Percentiles rank a stretch among this genome's conserved stretches.
These are phyloP conservation scores for Tolypocladium cylindrosporum DNA, from an alignment of 2,329 filamentous ascomycete genomes.

Conservation along the genomic window DNA sequence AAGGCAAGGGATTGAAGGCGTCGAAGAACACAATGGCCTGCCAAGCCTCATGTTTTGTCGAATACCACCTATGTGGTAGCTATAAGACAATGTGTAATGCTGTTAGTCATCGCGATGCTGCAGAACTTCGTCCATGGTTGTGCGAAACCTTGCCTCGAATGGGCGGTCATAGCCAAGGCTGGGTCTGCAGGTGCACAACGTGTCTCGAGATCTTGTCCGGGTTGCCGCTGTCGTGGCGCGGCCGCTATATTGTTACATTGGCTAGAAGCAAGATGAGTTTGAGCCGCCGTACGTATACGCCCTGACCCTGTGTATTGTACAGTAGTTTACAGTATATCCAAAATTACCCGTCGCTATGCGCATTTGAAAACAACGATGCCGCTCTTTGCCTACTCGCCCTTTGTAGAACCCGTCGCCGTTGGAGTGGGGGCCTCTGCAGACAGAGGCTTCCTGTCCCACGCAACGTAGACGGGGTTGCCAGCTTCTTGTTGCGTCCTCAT, in stretches of 20 bases:
- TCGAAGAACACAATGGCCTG: background rate
- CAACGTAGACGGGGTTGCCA: slow-evolving; percentile 33
- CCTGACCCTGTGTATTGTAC: background rate
- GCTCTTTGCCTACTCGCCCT: background rate
- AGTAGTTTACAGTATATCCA: background rate
- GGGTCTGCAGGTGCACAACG: no score
- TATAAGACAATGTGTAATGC: no score
- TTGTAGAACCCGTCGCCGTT: background rate
- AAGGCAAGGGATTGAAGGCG: no score
- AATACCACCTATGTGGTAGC: no score
- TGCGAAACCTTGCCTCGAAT: background rate
- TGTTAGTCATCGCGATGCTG: background rate
- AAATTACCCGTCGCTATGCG: background rate
- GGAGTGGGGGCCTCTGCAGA: background rate
- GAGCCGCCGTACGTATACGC: background rate
- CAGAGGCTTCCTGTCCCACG: slow-evolving; percentile 28
- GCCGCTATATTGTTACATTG: background rate
- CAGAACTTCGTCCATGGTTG: background rate
- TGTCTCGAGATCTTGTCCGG: no score
- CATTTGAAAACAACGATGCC: background rate
- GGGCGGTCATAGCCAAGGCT: no score
- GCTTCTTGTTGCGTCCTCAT: slow-evolving; percentile 42
- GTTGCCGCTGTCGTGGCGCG: background rate
- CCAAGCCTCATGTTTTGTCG: background rate
- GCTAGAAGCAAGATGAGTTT: background rate